These are phyloP conservation scores for Mucor plumbeus DNA, from an alignment of 371 early-diverging fungal genomes.

Conservation along the genomic window DNA sequence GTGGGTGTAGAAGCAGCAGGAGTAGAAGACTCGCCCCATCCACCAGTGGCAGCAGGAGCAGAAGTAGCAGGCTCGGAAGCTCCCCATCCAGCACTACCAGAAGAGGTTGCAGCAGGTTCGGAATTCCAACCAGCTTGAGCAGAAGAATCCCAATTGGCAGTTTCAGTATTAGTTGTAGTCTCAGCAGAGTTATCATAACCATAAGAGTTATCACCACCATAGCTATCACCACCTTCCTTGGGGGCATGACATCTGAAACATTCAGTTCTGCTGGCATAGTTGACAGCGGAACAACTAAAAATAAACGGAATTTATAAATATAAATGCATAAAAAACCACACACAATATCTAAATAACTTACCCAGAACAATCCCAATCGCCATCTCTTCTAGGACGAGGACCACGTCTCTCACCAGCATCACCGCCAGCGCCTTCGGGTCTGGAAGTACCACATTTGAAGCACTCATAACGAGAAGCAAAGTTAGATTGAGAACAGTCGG, in stretches of 20 bases:
- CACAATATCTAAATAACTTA: constrained; percentile 30
- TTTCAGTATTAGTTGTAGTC: constrained; percentile 24
- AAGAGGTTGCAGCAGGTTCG: constrained; percentile 18
- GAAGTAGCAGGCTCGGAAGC: constrained; percentile 21
- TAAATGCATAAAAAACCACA: not conserved
- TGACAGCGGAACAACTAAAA: constrained; percentile 66
- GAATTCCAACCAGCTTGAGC: constrained; percentile 34
- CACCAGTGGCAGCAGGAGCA: constrained; percentile 20
- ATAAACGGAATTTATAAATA: not conserved
- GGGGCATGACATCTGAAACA: constrained; percentile 75
- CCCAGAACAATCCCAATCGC: constrained; percentile 75
- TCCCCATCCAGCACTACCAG: constrained; percentile 37
- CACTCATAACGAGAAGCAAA: constrained; percentile 64
- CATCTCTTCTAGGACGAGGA: constrained; percentile 60
- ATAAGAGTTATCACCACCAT: constrained; percentile 30
- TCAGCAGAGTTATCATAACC: constrained; percentile 20
- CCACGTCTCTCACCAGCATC: constrained; percentile 41
- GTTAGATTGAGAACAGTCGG: constrained; percentile 46
- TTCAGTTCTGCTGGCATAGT: constrained; percentile 66
- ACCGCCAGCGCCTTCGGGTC: constrained; percentile 61
- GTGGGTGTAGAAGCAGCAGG: constrained; percentile 26
- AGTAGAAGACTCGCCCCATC: constrained; percentile 8
- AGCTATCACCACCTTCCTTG: constrained; percentile 48
- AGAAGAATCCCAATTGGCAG: constrained; percentile 23
- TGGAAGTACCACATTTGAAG: constrained; percentile 66